These are phyloP conservation scores for Umbelopsis vinacea DNA, from an alignment of 192 early-diverging fungal species.

Conservation along the genomic window DNA sequence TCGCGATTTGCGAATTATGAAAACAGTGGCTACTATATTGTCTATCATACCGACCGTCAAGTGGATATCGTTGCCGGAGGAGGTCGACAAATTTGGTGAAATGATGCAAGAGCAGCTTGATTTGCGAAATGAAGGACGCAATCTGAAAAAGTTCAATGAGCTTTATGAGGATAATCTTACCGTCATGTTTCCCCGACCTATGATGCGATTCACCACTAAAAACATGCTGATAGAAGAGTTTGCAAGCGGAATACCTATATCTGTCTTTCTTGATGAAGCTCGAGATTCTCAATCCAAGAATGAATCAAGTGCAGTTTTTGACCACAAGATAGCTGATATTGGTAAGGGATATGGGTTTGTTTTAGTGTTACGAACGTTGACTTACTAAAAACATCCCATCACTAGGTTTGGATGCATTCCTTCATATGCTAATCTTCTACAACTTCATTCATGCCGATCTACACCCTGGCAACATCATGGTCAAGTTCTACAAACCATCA, in stretches of 20 bases:
- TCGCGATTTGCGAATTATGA: constrained; percentile 86
- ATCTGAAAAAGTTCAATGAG: constrained; percentile 65
- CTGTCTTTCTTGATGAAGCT: constrained; percentile 69
- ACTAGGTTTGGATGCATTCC: constrained; percentile 68
- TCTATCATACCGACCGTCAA: constrained; percentile 75
- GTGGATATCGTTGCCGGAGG: constrained; percentile 89
- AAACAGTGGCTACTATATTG: constrained; percentile 65
- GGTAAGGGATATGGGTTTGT: constrained; percentile 44
- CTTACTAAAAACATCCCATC: too few relatives aligned
- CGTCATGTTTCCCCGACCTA: constrained; percentile 71
- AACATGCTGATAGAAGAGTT: constrained; percentile 87
- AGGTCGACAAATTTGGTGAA: constrained; percentile 82
- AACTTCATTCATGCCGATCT: constrained; percentile 96
- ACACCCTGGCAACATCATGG: constrained; percentile 93
- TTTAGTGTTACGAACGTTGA: neutral
- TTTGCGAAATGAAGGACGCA: constrained; percentile 76
- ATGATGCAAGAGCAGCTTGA: constrained; percentile 96
- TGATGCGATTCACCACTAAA: constrained; percentile 53
- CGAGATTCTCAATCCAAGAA: neutral
- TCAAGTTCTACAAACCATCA: constrained; percentile 74
- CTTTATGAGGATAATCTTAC: constrained; percentile 58
- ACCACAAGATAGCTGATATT: constrained; percentile 75
- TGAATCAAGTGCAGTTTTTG: constrained; percentile 62
- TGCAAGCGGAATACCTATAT: constrained; percentile 76
- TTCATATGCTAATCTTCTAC: constrained; percentile 92